Evolutionary conservation across 768 basidiomycete genomes (phyloP), one percentile per base, ranked within the genome.

Genomic region (Boletus speciosus): DNA sequence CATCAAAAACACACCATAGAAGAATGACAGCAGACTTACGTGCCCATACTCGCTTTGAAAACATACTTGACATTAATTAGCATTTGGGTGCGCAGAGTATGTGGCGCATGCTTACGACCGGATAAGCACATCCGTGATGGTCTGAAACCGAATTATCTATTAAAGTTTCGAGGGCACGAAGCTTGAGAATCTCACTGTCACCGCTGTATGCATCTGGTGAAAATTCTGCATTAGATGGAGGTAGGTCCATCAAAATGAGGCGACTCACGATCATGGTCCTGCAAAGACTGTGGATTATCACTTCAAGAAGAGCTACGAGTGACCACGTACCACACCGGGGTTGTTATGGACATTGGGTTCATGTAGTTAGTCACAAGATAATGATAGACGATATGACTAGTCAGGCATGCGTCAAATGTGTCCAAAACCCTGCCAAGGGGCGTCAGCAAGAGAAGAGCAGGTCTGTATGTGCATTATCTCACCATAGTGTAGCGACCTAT

Each of bases 291-390:
- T 56, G 16, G 54, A 25, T 53, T 0, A 2, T 8, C 44, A 32
- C 4, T 9, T 21, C 15, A 11, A 3, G 15, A 11, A 25, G 11
- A 11, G 14, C 5, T n/a, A 23, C 0, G 8, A 19, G 32, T 16
- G 15, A 29, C n/a, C n/a, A 55, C 63, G 11, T 47, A 64, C 84
- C 84, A 85, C 10, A 80, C 72, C 0, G 79, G 78, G 21, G 58
- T 54, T 14, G 61, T 9, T 19, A 84, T 67, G 3, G 81, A 75
- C 16, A 66, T 6, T 3, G 77, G 76, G 58, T 80, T 78, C 52
- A 78, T 63, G 59, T 76, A 85, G 66, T 85, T 82, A 39, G 63
- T 68, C 40, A 85, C 80, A 47, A 83, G 73, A 58, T 85, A 85
- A 60, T 74, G 74, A 58, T 85, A 86, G 37, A 81, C 71, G 56